A percentile compares a stretch with the other conserved stretches of the same genome.
These are phyloP conservation scores for Mycena vitilis DNA, from an alignment of 768 basidiomycete species.

Conservation along the genomic window DNA sequence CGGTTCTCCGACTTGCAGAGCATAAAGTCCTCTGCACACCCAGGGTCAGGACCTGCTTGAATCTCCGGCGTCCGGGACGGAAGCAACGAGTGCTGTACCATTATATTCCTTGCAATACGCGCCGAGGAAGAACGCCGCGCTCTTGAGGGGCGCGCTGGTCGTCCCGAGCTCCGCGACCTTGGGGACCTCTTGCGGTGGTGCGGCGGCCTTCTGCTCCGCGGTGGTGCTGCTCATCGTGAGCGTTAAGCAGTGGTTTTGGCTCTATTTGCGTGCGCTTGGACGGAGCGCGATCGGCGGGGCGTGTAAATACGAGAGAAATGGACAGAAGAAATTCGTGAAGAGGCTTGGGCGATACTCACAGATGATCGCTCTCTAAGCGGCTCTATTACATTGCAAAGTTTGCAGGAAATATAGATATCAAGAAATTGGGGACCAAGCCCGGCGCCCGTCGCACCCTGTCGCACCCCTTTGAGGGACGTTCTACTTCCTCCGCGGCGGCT, in stretches of 20 bases:
- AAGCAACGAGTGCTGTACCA: constrained; percentile 73
- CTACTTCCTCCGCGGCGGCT: constrained; percentile 53
- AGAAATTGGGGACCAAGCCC: not conserved
- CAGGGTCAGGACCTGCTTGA: too few relatives aligned
- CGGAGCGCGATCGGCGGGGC: not conserved
- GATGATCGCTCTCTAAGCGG: not conserved
- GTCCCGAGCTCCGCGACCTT: constrained; percentile 89
- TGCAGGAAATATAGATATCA: not conserved
- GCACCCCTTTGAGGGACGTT: too few relatives aligned
- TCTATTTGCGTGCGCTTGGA: constrained; percentile 22
- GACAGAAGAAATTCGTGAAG: not conserved
- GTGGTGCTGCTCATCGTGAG: constrained; percentile 27
- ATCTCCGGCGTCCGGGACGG: too few relatives aligned
- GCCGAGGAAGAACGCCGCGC: constrained; percentile 96
- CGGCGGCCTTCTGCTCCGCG: constrained; percentile 20
- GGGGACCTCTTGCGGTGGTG: constrained; percentile 51
- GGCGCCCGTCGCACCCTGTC: too few relatives aligned
- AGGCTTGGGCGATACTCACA: too few relatives aligned
- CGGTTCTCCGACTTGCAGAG: constrained; percentile 95
- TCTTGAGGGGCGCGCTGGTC: constrained; percentile 94
- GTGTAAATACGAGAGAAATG: constrained; percentile 2
- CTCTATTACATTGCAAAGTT: not conserved
- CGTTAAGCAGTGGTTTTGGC: constrained; percentile 4
- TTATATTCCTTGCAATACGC: constrained; percentile 96
- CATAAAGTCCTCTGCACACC: constrained; percentile 88